phyloP scores from a whole-genome alignment of 2,329 filamentous ascomycete species.

The Cercospora sp. region DNA sequence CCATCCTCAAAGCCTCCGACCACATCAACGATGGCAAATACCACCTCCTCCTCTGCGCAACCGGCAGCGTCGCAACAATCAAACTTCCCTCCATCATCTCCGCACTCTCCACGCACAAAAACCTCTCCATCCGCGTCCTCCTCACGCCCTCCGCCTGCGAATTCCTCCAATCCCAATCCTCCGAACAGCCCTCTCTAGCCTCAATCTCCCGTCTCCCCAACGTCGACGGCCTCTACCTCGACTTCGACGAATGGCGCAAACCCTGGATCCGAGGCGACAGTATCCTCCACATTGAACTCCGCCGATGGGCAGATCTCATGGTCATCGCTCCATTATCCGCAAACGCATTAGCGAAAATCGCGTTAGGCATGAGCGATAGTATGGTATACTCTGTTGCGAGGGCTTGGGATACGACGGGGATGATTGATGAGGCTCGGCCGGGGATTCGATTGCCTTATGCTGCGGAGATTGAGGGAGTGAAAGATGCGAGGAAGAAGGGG shows the following conservation, averaged over 20 bases:
- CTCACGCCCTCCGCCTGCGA: slow-evolving; percentile 71
- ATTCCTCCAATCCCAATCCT: slow-evolving; percentile 74
- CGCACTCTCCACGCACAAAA: slow-evolving; percentile 54
- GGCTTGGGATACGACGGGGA: slow-evolving; percentile 78
- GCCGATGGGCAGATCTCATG: slow-evolving; percentile 78
- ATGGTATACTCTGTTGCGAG: slow-evolving; percentile 72
- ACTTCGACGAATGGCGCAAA: slow-evolving; percentile 80
- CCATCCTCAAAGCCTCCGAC: slow-evolving; percentile 38
- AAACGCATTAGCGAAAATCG: slow-evolving; percentile 83
- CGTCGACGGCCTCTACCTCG: slow-evolving; percentile 78
- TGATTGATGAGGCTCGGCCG: slow-evolving; percentile 50
- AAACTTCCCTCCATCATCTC: slow-evolving; percentile 60
- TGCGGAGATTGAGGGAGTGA: slow-evolving; percentile 24
- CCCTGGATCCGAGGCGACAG: slow-evolving; percentile 76
- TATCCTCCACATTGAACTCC: slow-evolving; percentile 88
- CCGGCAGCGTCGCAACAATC: slow-evolving; percentile 82
- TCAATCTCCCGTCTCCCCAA: slow-evolving; percentile 62
- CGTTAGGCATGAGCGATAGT: slow-evolving; percentile 73
- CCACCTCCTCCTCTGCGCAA: slow-evolving; percentile 66
- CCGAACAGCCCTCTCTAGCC: slow-evolving; percentile 71
- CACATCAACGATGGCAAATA: slow-evolving; percentile 53
- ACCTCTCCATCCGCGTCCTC: slow-evolving; percentile 79
- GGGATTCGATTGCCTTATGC: slow-evolving; percentile 28
- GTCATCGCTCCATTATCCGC: slow-evolving; percentile 79
- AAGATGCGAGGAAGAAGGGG: slow-evolving; percentile 53